Evolutionary conservation across 2,329 filamentous ascomycete genomes (phyloP), one percentile per base, ranked within the genome.

Genomic region (Xylaria digitata): DNA sequence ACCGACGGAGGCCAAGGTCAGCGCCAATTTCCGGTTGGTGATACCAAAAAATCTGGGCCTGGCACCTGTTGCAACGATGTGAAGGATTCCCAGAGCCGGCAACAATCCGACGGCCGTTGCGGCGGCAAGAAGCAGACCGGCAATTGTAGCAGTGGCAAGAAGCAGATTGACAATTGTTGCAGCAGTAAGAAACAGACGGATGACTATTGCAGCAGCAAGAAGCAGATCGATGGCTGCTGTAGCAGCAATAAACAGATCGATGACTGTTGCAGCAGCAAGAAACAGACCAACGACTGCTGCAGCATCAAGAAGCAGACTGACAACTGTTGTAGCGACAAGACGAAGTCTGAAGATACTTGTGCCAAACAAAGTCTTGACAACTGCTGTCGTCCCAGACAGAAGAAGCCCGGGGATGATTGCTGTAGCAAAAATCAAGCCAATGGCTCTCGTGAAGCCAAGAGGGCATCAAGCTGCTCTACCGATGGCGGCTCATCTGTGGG

Each of bases 271-370:
- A 49, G 13, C 15, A 34, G 19, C 26, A 63, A 63, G 34, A 23
- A 30, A 26, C 8, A 17, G 17, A 17, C 48, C 6, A 11, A 21
- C 17, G 11, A 42, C 42, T 63, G 60, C 37, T 58, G 48, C 11
- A 13, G 21, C 32, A 34, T 2, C 32, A 34, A 54, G 32, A 60
- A 60, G 26, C 26, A 13, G 45, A 50, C 34, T 6, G 21, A 60
- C 30, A n/a, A 23, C 37, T 63, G 61, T 40, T 58, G 61, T 59
- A 50, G 19, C 15, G 26, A 21, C 19, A 59, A 59, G 34, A 26
- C 30, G 40, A 11, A 13, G 21, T 23, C 48, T 6, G n/a, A 21
- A 30, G 17, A 48, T 17, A 15, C 32, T 42, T 21, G 5, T 46
- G 46, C 26, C n/a, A 40, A 46, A 6, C 21, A 53, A 53, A 26